Conservation (phyloP, 73 alveolate species). For the Tetrahymena malaccensis region DNA sequence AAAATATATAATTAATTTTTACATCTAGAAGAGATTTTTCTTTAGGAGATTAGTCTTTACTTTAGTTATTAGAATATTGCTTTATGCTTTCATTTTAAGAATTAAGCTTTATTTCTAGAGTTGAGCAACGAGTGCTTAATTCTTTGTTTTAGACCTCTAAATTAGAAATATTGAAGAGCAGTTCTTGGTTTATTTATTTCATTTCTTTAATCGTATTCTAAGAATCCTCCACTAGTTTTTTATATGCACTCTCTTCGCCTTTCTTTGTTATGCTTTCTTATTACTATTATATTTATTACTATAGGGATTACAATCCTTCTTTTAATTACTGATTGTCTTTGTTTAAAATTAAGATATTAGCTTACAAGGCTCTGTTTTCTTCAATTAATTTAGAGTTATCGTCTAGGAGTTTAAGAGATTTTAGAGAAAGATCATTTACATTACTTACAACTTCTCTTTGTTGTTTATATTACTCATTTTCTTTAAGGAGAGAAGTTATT, state of each 20-base stretch:
- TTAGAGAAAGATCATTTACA: background rate
- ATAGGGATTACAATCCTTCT: background rate
- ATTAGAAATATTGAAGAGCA: background rate
- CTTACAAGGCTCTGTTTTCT: background rate
- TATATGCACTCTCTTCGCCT: background rate
- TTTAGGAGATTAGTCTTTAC: background rate
- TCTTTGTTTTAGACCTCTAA: background rate
- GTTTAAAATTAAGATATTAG: background rate
- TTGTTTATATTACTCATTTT: background rate
- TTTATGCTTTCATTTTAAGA: background rate
- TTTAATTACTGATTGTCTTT: background rate
- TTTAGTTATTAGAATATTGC: background rate
- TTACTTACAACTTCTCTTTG: background rate
- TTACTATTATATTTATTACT: background rate
- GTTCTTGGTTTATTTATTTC: background rate
- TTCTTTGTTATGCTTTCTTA: background rate
- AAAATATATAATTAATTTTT: background rate
- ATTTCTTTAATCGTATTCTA: background rate
- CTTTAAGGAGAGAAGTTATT: background rate
- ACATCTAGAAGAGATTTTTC: background rate
- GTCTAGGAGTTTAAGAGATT: background rate
- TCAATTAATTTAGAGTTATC: background rate
- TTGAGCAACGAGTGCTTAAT: background rate
- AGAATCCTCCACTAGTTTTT: background rate
- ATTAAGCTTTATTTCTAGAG: background rate